phyloP scores from a whole-genome alignment of 495 filamentous ascomycete species.

The Letharia columbiana region DNA sequence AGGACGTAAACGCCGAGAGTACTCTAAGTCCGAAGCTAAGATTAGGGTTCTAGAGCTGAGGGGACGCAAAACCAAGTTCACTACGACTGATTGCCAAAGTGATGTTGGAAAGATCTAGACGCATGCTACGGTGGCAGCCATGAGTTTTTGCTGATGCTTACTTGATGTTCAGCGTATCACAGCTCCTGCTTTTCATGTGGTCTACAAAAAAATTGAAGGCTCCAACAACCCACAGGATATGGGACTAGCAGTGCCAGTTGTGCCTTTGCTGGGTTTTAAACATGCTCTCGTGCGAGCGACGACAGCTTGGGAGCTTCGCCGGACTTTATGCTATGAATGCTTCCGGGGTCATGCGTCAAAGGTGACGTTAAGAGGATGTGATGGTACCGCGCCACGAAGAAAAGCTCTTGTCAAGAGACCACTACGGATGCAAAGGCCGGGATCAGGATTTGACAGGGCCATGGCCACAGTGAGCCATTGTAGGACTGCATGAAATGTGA shows the following conservation, averaged over 20 bases:
- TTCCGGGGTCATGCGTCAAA: neutral
- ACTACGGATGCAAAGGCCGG: neutral
- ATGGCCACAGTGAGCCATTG: slow-evolving; percentile 21
- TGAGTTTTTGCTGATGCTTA: neutral
- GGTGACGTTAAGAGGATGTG: neutral
- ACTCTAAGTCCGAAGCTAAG: neutral
- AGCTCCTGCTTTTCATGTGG: neutral
- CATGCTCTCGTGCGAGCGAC: slow-evolving; percentile 3
- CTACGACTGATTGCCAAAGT: neutral
- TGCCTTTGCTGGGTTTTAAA: slow-evolving; percentile 4
- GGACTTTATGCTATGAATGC: slow-evolving; percentile 4
- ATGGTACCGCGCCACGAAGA: neutral
- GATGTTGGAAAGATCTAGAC: neutral
- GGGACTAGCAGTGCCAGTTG: neutral
- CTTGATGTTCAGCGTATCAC: neutral
- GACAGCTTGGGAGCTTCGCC: neutral
- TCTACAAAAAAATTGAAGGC: neutral
- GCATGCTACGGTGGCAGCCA: neutral
- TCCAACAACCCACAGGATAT: neutral
- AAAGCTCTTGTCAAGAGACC: neutral
- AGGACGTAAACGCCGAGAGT: neutral
- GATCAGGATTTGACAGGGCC: neutral
- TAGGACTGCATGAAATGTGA: neutral
- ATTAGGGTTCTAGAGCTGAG: no score
- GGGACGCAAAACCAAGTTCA: neutral